Conservation (phyloP, 2,329 filamentous ascomycete species). For the Colletotrichum salicis region DNA sequence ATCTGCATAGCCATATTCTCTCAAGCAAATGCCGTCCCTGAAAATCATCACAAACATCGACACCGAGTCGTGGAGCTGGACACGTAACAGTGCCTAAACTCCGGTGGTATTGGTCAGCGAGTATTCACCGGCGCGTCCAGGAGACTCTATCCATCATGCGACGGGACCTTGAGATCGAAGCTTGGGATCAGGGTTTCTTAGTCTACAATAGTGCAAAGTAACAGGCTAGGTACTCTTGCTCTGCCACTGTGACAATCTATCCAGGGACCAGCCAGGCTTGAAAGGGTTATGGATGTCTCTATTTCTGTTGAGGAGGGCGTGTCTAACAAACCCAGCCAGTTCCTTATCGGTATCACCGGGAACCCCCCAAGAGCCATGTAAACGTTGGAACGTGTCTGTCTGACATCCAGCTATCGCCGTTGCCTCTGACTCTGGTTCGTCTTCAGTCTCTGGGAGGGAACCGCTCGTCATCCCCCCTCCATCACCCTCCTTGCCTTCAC, state of each 20-base stretch:
- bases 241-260: not conserved
- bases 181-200: not conserved
- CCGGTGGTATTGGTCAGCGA: not conserved
- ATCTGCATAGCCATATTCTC: not conserved
- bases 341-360: constrained; percentile 27
- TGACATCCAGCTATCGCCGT: constrained; percentile 13
- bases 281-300: not conserved
- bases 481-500: not conserved
- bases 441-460: not conserved
- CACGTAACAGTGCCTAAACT: constrained; percentile 4
- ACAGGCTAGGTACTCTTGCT: too few species aligned
- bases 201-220: not conserved
- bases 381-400: constrained; percentile 28
- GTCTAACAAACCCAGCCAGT: constrained; percentile 7
- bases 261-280: not conserved
- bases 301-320: constrained; percentile 28
- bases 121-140: not conserved
- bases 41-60: not conserved
- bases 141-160: constrained; percentile 1
- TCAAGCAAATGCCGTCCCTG: constrained; percentile 1
- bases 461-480: not conserved
- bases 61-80: not conserved
- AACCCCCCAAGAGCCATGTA: not conserved
- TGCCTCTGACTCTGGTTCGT: not conserved
- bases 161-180: not conserved